phyloP scores from a whole-genome alignment of 75 land plant genomes.

The Picea glauca region DNA sequence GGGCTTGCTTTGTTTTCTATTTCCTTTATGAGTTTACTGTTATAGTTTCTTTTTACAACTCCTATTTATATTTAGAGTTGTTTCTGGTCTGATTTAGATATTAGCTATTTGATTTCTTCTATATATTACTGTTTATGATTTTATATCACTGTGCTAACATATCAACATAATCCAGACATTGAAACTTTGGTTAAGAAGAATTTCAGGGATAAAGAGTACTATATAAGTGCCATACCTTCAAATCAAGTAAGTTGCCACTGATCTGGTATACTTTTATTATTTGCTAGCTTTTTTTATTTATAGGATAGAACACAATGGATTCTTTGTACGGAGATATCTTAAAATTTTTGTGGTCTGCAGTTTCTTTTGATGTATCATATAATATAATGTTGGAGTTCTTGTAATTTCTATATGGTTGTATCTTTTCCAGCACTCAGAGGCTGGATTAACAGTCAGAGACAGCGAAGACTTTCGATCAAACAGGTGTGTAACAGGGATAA shows the following conservation, averaged over 20 bases:
- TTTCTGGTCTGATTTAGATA: too few relatives aligned
- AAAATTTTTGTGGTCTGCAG: slow-evolving; percentile 7
- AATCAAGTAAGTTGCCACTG: slow-evolving; percentile 58
- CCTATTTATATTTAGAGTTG: too few relatives aligned
- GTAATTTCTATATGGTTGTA: neutral
- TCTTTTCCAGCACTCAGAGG: slow-evolving; percentile 71
- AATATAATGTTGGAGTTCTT: neutral
- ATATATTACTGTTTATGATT: neutral
- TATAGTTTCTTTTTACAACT: too few relatives aligned
- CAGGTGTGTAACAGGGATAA: too few relatives aligned
- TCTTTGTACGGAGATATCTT: neutral
- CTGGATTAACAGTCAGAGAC: slow-evolving; percentile 69
- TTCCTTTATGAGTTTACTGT: neutral
- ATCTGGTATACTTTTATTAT: neutral
- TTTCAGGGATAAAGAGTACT: slow-evolving; percentile 87
- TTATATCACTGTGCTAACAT: neutral
- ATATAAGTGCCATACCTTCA: slow-evolving; percentile 77
- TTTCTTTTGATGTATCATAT: slow-evolving; percentile 5
- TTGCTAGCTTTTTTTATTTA: neutral
- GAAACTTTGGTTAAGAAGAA: slow-evolving; percentile 23
- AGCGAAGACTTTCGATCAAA: slow-evolving; percentile 58
- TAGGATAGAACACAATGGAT: neutral
- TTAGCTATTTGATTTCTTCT: neutral
- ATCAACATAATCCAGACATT: neutral
- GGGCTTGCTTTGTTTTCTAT: neutral